These are phyloP conservation scores for Oemleria cerasiformis DNA, from an alignment of 306 rosid genomes.

Conservation along the genomic window DNA sequence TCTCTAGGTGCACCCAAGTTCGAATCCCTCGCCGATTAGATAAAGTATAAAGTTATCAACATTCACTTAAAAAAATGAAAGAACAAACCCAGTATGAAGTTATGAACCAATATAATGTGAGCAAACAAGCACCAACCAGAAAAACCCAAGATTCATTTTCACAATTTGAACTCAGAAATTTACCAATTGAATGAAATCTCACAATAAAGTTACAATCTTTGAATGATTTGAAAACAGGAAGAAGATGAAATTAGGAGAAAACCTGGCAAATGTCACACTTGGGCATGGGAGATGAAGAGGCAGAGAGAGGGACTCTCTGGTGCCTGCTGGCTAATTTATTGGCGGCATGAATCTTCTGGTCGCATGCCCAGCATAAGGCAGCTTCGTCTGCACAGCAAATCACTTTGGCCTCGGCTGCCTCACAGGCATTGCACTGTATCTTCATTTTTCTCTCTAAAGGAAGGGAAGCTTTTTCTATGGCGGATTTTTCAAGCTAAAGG, in stretches of 20 bases:
- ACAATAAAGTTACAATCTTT: background rate
- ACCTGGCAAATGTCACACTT: slow-evolving; percentile 33
- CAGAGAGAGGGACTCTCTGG: slow-evolving; percentile 66
- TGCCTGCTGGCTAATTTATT: slow-evolving; percentile 75
- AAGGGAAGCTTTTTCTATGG: background rate
- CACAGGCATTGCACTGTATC: slow-evolving; percentile 77
- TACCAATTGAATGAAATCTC: background rate
- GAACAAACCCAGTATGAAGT: background rate
- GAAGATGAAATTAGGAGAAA: background rate
- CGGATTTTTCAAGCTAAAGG: background rate
- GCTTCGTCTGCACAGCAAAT: slow-evolving; percentile 74
- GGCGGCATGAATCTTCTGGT: slow-evolving; percentile 68
- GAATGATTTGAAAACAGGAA: background rate
- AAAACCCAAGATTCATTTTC: background rate
- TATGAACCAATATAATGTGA: background rate
- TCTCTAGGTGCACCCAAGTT: no score
- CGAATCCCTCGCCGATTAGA: no score
- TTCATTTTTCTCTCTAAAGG: slow-evolving; percentile 37
- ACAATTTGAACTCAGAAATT: background rate
- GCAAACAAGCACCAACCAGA: background rate
- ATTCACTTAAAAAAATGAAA: no score
- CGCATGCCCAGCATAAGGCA: slow-evolving; percentile 69
- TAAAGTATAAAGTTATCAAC: no score
- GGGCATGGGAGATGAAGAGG: slow-evolving; percentile 65
- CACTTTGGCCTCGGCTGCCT: slow-evolving; percentile 57